phyloP scores from a whole-genome alignment of 2,329 filamentous ascomycete genomes.

The Aspergillus fumigatus region DNA sequence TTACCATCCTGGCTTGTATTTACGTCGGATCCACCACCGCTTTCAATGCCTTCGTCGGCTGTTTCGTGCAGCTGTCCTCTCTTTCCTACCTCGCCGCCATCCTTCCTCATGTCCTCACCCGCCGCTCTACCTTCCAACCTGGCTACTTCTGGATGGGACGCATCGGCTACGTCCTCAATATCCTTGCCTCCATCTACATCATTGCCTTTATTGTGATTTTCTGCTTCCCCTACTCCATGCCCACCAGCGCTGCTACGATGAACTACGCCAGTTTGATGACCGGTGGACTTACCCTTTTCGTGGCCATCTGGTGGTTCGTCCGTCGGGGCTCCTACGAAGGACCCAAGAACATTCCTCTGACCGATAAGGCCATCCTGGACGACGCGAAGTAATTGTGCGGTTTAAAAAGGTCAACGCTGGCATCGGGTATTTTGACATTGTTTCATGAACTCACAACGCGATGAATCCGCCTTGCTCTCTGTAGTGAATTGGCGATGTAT shows the following conservation, averaged over 20 bases:
- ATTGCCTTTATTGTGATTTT: conserved; percentile 55
- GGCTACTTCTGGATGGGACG: conserved; percentile 53
- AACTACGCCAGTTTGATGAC: conserved; percentile 53
- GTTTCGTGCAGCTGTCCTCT: conserved; percentile 54
- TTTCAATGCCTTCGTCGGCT: conserved; percentile 55
- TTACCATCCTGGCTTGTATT: conserved; percentile 54
- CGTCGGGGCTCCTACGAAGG: conserved; percentile 32
- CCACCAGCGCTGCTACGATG: conserved; percentile 46
- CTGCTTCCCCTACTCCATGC: conserved; percentile 52
- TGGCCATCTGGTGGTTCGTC: conserved; percentile 44
- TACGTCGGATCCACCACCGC: conserved; percentile 52
- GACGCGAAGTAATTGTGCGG: conserved; percentile 22
- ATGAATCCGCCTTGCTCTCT: neutral
- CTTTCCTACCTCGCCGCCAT: conserved; percentile 54
- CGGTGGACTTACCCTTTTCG: conserved; percentile 49
- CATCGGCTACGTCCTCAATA: conserved; percentile 49
- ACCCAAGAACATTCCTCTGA: conserved; percentile 32
- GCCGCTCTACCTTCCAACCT: conserved; percentile 48
- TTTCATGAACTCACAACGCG: neutral
- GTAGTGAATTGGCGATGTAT: neutral
- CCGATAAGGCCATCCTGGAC: conserved; percentile 28
- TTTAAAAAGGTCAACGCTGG: neutral
- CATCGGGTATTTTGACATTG: neutral
- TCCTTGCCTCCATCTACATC: conserved; percentile 50
- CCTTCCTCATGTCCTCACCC: conserved; percentile 47